Evolutionary conservation across 768 basidiomycete species (phyloP).

Genomic region (Coprinopsis cinerea): DNA sequence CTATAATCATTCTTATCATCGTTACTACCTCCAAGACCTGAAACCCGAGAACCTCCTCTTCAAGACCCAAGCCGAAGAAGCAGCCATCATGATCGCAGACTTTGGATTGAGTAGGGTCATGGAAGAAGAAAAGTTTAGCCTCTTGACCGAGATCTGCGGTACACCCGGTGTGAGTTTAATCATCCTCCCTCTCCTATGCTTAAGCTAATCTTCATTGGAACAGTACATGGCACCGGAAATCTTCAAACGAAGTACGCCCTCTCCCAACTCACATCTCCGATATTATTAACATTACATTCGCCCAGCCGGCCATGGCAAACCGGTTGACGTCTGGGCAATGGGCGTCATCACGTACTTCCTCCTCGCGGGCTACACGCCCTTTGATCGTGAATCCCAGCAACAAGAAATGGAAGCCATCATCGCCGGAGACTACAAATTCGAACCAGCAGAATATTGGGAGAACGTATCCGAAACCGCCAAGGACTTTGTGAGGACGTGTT

Average conservation of each 20-base stretch:
- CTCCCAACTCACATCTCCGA: slow-evolving; percentile 1
- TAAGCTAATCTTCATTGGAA: no score
- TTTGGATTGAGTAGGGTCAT: slow-evolving; percentile 91
- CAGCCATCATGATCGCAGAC: slow-evolving; percentile 96
- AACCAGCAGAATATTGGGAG: slow-evolving; percentile 73
- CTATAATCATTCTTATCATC: background rate
- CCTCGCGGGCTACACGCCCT: slow-evolving; percentile 89
- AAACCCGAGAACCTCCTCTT: slow-evolving; percentile 99
- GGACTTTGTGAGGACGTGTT: slow-evolving; percentile 74
- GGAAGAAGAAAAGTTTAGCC: slow-evolving; percentile 81
- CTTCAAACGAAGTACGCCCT: slow-evolving; percentile 68
- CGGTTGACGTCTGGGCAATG: slow-evolving; percentile 96
- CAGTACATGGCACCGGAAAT: slow-evolving; percentile 97
- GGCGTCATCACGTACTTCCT: slow-evolving; percentile 98
- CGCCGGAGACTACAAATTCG: slow-evolving; percentile 86
- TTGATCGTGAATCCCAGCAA: slow-evolving; percentile 84
- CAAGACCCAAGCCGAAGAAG: slow-evolving; percentile 80
- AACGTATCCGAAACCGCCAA: slow-evolving; percentile 81
- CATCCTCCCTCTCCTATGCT: no score
- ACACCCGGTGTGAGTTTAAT: slow-evolving; percentile 66
- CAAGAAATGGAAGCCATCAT: slow-evolving; percentile 96
- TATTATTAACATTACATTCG: slow-evolving; percentile 5
- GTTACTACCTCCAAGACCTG: slow-evolving; percentile 67
- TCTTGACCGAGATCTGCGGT: slow-evolving; percentile 93
- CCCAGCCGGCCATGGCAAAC: slow-evolving; percentile 90